These are phyloP conservation scores for Lippia alba DNA, from an alignment of 305 asterid species.

Conservation along the genomic window DNA sequence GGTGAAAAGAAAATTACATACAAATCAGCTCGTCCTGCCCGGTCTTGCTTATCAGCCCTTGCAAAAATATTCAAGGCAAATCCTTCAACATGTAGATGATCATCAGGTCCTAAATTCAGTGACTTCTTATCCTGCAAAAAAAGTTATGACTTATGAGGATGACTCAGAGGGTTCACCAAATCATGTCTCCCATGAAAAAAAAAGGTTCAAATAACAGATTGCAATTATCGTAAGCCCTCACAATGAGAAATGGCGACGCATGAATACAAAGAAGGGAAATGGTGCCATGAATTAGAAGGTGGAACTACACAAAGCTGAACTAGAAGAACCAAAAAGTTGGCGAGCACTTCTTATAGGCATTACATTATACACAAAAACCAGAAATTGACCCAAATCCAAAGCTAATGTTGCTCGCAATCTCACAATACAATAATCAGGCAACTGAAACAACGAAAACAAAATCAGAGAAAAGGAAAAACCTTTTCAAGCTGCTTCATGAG, in stretches of 20 bases:
- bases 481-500: slow-evolving; percentile 88
- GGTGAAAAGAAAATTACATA: slow-evolving; percentile 42
- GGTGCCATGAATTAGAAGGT: background rate
- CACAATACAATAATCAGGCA: slow-evolving; percentile 1
- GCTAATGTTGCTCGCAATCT: slow-evolving; percentile 18
- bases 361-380: background rate
- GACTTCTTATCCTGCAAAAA: slow-evolving; percentile 86
- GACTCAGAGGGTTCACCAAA: slow-evolving; percentile 4
- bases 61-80: slow-evolving; percentile 85
- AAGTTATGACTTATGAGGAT: slow-evolving; percentile 12
- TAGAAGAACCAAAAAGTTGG: background rate
- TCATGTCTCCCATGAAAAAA: background rate
- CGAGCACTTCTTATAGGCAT: background rate
- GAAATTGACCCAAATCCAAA: background rate
- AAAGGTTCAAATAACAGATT: background rate
- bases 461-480: slow-evolving; percentile 44
- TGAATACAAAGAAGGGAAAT: slow-evolving; percentile 11
- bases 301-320: slow-evolving; percentile 16
- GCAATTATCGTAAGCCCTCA: background rate
- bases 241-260: background rate
- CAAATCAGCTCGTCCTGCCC: slow-evolving; percentile 91
- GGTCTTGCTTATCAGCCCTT: slow-evolving; percentile 96
- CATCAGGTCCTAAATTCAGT: slow-evolving; percentile 78
- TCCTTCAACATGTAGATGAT: slow-evolving; percentile 82
- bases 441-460: background rate